Evolutionary conservation across 768 basidiomycete genomes (phyloP).

Genomic region (Pisolithus tinctorius): DNA sequence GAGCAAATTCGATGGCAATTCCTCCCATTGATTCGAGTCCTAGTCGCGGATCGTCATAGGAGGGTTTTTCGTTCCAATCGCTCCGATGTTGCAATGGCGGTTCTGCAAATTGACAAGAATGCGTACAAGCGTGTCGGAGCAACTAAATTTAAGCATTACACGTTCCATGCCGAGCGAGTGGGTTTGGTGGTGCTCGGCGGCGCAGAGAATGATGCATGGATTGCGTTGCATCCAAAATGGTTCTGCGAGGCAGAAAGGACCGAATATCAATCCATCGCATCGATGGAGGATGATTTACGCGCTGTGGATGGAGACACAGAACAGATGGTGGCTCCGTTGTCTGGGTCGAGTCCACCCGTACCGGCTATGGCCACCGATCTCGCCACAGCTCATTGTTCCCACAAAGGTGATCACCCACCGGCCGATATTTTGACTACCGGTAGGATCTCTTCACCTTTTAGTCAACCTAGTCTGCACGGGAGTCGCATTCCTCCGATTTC

Average conservation of each 20-base stretch:
- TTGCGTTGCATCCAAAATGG: constrained; percentile 23
- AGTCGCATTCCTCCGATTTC: not conserved
- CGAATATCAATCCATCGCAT: not conserved
- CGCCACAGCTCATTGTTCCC: constrained; percentile 3
- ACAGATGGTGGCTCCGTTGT: not conserved
- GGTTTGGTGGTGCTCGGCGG: constrained; percentile 22
- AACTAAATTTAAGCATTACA: constrained; percentile 21
- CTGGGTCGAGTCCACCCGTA: not conserved
- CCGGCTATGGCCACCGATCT: constrained; percentile 1
- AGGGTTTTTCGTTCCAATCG: constrained; percentile 32
- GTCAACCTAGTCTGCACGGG: not conserved
- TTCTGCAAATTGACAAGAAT: constrained; percentile 23
- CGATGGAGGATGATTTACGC: not conserved
- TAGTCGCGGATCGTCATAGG: constrained; percentile 18
- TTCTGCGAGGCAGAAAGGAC: not conserved
- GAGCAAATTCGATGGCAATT: constrained; percentile 22
- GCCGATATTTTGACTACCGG: not conserved
- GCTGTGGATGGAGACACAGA: not conserved
- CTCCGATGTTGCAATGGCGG: constrained; percentile 31
- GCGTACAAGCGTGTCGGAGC: constrained; percentile 23
- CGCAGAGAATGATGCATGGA: constrained; percentile 15
- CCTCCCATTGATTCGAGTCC: constrained; percentile 17
- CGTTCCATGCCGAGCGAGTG: constrained; percentile 18
- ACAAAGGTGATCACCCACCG: not conserved
- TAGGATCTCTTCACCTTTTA: not conserved